These are phyloP conservation scores for Colletotrichum filicis DNA, from an alignment of 2,329 filamentous ascomycete species.

Conservation along the genomic window DNA sequence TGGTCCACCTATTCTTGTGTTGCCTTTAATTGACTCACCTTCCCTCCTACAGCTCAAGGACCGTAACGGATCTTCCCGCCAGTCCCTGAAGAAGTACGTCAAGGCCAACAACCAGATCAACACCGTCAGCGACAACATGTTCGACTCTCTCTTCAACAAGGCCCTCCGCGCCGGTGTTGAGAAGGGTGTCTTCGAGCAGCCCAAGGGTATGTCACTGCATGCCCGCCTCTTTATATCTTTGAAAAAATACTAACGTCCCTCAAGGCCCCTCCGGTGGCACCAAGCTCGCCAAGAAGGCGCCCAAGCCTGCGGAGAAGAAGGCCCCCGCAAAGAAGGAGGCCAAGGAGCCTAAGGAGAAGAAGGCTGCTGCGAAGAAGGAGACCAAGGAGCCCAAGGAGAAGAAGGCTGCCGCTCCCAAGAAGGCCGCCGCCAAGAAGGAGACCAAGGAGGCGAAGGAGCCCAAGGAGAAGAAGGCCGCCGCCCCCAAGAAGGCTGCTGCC, in stretches of 20 bases:
- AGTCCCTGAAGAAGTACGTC: slow-evolving; percentile 69
- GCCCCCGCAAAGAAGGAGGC: slow-evolving; percentile 44
- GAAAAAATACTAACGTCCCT: slow-evolving; percentile 34
- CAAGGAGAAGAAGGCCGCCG: slow-evolving; percentile 39
- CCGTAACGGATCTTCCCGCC: slow-evolving; percentile 70
- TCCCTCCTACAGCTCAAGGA: slow-evolving; percentile 65
- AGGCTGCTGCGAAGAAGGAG: slow-evolving; percentile 46
- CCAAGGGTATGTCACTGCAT: slow-evolving; percentile 78
- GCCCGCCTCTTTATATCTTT: neutral
- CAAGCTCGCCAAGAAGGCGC: slow-evolving; percentile 87
- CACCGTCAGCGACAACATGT: slow-evolving; percentile 61
- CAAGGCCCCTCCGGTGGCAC: slow-evolving; percentile 86
- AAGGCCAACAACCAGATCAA: slow-evolving; percentile 53
- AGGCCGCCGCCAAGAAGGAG: slow-evolving; percentile 50
- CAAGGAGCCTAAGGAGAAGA: slow-evolving; percentile 45
- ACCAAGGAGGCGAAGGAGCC: slow-evolving; percentile 48
- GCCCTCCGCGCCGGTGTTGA: slow-evolving; percentile 85
- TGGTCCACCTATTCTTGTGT: slow-evolving; percentile 26
- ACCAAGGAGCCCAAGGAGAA: slow-evolving; percentile 52
- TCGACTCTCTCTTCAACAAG: slow-evolving; percentile 84
- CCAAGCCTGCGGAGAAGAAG: slow-evolving; percentile 79
- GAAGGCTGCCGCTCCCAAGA: slow-evolving; percentile 61
- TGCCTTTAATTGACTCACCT: slow-evolving; percentile 51
- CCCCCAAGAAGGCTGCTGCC: slow-evolving; percentile 46
- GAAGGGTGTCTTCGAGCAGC: slow-evolving; percentile 87